These are phyloP conservation scores for Leptodermis oblonga DNA, from an alignment of 257 asterid genomes.

Conservation along the genomic window DNA sequence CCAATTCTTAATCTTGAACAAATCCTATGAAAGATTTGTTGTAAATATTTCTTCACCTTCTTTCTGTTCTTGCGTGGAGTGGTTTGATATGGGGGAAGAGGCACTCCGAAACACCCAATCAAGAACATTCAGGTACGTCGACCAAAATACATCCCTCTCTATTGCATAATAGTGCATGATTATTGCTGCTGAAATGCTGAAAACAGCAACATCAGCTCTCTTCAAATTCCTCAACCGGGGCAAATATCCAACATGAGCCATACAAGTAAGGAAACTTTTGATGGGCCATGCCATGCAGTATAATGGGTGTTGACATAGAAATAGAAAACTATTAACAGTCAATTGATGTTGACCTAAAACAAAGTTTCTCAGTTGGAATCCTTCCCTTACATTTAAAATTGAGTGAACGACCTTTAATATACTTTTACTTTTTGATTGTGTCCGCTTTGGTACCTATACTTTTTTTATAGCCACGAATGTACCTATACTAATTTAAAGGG, in stretches of 20 bases:
- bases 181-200: slow-evolving; percentile 83
- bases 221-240: slow-evolving; percentile 53
- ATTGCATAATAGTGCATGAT: slow-evolving; percentile 97
- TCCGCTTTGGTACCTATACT: too few species aligned
- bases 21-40: background rate
- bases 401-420: too few species aligned
- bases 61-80: slow-evolving; percentile 75
- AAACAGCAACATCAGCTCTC: slow-evolving; percentile 72
- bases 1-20: background rate
- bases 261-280: slow-evolving; percentile 87
- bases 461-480: too few species aligned
- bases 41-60: background rate
- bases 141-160: slow-evolving; percentile 92
- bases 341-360: too few species aligned
- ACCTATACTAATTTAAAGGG: too few species aligned
- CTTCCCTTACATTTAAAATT: too few species aligned
- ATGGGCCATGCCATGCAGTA: slow-evolving; percentile 90
- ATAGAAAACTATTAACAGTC: too few species aligned
- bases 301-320: too few species aligned
- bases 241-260: slow-evolving; percentile 65
- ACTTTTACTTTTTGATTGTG: too few species aligned
- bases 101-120: slow-evolving; percentile 99
- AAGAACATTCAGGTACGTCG: slow-evolving; percentile 89
- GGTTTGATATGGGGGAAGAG: slow-evolving; percentile 69
- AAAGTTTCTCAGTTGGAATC: too few species aligned